A percentile compares a stretch with the other conserved stretches of the same genome.
These are phyloP conservation scores for Colletotrichum costaricense DNA, from an alignment of 2,329 filamentous ascomycete species.

Conservation along the genomic window DNA sequence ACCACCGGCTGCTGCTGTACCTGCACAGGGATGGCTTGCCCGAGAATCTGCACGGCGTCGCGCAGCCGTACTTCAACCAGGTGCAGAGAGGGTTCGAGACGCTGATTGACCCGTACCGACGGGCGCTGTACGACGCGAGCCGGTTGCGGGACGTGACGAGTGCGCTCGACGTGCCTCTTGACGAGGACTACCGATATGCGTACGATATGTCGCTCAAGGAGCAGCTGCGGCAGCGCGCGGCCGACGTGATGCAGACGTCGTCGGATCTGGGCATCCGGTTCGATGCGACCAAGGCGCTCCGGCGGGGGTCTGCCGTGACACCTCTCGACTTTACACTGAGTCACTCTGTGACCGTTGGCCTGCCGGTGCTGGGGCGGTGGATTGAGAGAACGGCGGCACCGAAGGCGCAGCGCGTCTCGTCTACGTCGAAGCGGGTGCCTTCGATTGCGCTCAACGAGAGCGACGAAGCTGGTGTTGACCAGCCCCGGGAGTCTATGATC, in stretches of 20 bases:
- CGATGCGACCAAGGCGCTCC: slow-evolving; percentile 42
- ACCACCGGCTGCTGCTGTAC: slow-evolving; percentile 56
- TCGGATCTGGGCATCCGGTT: slow-evolving; percentile 53
- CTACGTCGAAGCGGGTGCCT: slow-evolving; percentile 34
- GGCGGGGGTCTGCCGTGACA: slow-evolving; percentile 33
- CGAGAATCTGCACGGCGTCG: slow-evolving; percentile 49
- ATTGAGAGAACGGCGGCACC: slow-evolving; percentile 34
- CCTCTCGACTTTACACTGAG: slow-evolving; percentile 53
- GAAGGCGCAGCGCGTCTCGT: neutral
- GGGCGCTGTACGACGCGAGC: slow-evolving; percentile 54
- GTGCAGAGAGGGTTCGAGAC: slow-evolving; percentile 60
- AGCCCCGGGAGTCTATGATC: slow-evolving; percentile 17
- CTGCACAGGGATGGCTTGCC: slow-evolving; percentile 58
- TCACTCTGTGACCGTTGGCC: slow-evolving; percentile 49
- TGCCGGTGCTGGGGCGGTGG: slow-evolving; percentile 46
- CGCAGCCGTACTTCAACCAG: slow-evolving; percentile 52
- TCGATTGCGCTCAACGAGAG: slow-evolving; percentile 24
- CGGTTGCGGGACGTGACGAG: slow-evolving; percentile 36
- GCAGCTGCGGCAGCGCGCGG: slow-evolving; percentile 38
- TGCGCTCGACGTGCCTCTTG: neutral
- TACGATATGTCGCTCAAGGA: slow-evolving; percentile 39
- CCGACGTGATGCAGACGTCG: slow-evolving; percentile 41
- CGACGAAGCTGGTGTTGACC: slow-evolving; percentile 8
- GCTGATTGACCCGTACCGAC: slow-evolving; percentile 55
- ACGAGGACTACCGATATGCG: slow-evolving; percentile 37